Conservation (phyloP, 1,139 yeast species). For the Yamadazyma taylorii region DNA sequence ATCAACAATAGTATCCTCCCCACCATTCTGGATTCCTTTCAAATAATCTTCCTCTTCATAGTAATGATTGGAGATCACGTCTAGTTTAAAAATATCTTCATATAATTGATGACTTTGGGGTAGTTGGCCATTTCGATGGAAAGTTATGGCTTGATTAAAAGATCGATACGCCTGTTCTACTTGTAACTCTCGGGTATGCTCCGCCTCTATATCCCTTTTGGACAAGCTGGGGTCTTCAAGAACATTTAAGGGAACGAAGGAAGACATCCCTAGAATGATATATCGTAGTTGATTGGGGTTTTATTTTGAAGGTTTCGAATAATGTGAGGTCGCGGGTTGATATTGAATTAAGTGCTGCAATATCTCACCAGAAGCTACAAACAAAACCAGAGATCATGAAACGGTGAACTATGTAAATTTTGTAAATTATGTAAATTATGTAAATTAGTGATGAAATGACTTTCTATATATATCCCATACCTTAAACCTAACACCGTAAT, state of each 20-base stretch:
- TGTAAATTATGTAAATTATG: too few species aligned
- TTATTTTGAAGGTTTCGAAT: too few species aligned
- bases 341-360: too few species aligned
- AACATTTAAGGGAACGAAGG: conserved; percentile 78
- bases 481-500: too few species aligned
- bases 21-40: conserved; percentile 44
- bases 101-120: conserved; percentile 56
- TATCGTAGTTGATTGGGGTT: conserved; percentile 2
- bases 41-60: conserved; percentile 41
- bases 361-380: too few species aligned
- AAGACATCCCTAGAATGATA: conserved; percentile 53
- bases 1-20: conserved; percentile 32
- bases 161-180: conserved; percentile 83
- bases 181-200: conserved; percentile 84
- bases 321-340: too few species aligned
- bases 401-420: too few species aligned
- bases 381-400: too few species aligned
- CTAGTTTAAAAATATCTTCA: conserved; percentile 63
- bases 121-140: conserved; percentile 53
- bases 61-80: conserved; percentile 58
- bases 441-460: too few species aligned
- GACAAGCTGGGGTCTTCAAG: conserved; percentile 62
- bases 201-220: conserved; percentile 65
- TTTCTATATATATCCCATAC: too few species aligned
- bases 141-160: conserved; percentile 67